These are phyloP conservation scores for Nyctanthes arbortristis DNA, from an alignment of 257 asterid genomes.

Conservation along the genomic window DNA sequence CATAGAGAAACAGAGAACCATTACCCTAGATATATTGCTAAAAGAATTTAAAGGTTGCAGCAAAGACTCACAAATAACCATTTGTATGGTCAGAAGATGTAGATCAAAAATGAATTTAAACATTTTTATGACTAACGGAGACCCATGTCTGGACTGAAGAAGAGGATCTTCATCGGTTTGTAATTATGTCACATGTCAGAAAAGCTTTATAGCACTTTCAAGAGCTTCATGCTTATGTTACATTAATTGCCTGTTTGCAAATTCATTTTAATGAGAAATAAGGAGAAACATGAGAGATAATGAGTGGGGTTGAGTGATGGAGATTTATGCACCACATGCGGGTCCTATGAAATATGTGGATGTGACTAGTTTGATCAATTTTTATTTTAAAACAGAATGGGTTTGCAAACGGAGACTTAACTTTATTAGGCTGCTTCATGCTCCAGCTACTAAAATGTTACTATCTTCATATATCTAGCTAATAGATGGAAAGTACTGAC, in stretches of 20 bases:
- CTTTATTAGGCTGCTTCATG: neutral
- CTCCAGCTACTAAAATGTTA: neutral
- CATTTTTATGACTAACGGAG: neutral
- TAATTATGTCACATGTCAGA: constrained; percentile 4
- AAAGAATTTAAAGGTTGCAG: constrained; percentile 13
- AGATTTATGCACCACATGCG: no score
- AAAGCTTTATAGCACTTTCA: neutral
- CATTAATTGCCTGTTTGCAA: no score
- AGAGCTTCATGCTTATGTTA: neutral
- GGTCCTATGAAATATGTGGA: no score
- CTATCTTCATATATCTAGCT: neutral
- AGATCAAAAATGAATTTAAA: constrained; percentile 16
- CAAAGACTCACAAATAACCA: constrained; percentile 14
- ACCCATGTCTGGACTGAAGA: neutral
- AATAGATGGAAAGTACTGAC: neutral
- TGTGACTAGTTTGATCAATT: no score
- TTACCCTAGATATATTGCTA: constrained; percentile 14
- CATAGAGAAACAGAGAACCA: constrained; percentile 28
- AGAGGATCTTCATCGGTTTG: constrained; percentile 2
- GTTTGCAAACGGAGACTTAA: no score
- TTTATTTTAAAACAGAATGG: no score
- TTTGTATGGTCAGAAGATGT: constrained; percentile 3
- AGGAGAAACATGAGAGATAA: no score
- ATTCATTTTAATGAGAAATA: no score
- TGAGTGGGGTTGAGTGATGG: no score